Evolutionary conservation across 768 basidiomycete genomes (phyloP).

Genomic region (Lactarius akahatsu): DNA sequence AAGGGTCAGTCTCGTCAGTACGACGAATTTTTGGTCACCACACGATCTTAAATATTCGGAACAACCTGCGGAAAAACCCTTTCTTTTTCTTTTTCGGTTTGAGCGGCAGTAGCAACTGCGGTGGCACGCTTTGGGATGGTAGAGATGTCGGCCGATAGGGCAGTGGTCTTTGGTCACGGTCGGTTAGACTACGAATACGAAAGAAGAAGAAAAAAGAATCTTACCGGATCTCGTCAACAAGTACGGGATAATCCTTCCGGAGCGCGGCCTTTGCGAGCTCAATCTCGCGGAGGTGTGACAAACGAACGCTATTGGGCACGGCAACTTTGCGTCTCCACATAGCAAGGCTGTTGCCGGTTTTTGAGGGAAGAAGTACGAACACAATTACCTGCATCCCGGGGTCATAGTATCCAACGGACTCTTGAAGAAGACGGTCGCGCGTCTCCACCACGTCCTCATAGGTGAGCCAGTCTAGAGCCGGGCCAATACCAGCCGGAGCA

Average conservation of each 20-base stretch:
- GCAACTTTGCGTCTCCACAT: conserved; percentile 30
- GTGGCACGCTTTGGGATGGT: neutral
- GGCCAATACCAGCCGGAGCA: neutral
- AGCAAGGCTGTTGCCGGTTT: conserved; percentile 30
- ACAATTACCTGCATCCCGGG: conserved; percentile 25
- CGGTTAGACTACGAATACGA: neutral
- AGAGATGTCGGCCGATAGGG: conserved; percentile 18
- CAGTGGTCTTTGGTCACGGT: conserved; percentile 12
- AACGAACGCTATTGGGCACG: conserved; percentile 25
- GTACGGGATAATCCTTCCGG: conserved; percentile 26
- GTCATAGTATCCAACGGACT: conserved; percentile 30
- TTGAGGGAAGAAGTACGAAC: conserved; percentile 30
- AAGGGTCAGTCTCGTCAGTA: neutral
- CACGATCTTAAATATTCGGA: conserved; percentile 26
- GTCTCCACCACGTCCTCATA: conserved; percentile 27
- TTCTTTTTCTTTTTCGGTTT: conserved; percentile 27
- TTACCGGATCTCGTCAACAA: conserved; percentile 27
- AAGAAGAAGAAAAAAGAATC: neutral
- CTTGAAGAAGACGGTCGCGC: conserved; percentile 29
- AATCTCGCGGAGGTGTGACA: conserved; percentile 23
- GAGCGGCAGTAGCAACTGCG: neutral
- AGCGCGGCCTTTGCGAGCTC: conserved; percentile 27
- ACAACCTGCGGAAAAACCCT: conserved; percentile 29
- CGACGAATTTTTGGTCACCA: conserved; percentile 21
- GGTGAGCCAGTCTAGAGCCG: conserved; percentile 27